Base-by-base conservation (phyloP, 2,329 filamentous ascomycete genomes). In the Cercospora canescens region DNA sequence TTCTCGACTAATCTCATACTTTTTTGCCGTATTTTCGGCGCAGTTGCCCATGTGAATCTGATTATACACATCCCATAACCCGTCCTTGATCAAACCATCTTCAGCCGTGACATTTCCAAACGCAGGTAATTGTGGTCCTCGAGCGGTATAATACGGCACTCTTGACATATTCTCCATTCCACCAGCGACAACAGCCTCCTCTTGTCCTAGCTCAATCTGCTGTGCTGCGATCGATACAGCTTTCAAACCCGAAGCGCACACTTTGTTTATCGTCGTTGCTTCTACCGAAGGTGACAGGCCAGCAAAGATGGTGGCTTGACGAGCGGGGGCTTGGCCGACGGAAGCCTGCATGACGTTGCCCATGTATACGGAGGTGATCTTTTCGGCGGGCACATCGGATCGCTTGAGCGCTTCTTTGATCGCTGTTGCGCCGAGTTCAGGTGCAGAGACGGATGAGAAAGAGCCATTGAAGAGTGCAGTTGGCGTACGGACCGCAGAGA, bases 141-240 rank as follows among this genome's bases (percentile, higher is more conserved):
- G 88, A 7, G 91, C 89, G 32, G 96, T 82, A 77, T 97, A 98
- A 80, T 96, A 96, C 2, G 95, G 95, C 4, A 97, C 93, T 41
- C 91, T 87, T 6, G 92, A 92, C 95, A 99, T 99, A 80, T 92
- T 97, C 83, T 99, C 95, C 91, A 99, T 97, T 62, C 95, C 95
- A 68, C 95, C 95, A 1, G 95, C 95, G 7, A 98, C 85, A 78
- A 96, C 91, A 0, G 91, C 94, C 75, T 96, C 92, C 16, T 93
- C 88, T 9, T 96, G 85, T 5, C 95, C 94, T 11, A 99, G 87
- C 80, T 97, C 92, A 73, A 98, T 97, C 76, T 96, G 95, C 76
- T 97, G 93, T 1, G 94, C 94, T 1, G 94, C 95, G 52, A 98
- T 86, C 24, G 87, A 89, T 4, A 98, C 93, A 1, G 95, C 91